These are phyloP conservation scores for Puccinia triticina DNA, from an alignment of 1,284 basidiomycete species.

Conservation along the genomic window DNA sequence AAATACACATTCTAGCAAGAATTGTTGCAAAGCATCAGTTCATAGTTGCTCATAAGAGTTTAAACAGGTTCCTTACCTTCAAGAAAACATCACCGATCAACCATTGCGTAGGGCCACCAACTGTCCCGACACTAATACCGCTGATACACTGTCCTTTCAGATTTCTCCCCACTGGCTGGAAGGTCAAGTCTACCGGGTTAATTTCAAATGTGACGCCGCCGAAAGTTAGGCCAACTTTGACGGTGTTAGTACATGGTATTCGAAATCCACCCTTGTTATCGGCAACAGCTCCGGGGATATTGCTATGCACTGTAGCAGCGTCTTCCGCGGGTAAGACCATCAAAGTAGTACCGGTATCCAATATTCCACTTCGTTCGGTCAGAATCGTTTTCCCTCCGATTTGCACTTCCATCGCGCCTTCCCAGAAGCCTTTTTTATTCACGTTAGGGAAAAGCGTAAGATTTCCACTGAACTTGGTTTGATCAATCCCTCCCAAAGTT, in stretches of 20 bases:
- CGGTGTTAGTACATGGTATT: conserved; percentile 58
- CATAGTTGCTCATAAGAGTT: not conserved
- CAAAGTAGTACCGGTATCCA: conserved; percentile 60
- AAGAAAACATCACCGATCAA: conserved; percentile 64
- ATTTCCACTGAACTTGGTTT: conserved; percentile 67
- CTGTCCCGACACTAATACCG: conserved; percentile 70
- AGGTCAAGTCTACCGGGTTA: conserved; percentile 67
- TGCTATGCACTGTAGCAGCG: conserved; percentile 58
- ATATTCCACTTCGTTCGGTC: conserved; percentile 55
- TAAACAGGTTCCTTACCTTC: conserved; percentile 58
- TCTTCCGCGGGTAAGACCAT: conserved; percentile 58
- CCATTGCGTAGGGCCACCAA: conserved; percentile 72
- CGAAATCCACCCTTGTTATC: conserved; percentile 60
- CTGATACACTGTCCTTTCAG: conserved; percentile 72
- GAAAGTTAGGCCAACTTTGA: conserved; percentile 56
- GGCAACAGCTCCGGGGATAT: conserved; percentile 56
- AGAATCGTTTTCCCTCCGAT: conserved; percentile 55
- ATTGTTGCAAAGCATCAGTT: conserved; percentile 58
- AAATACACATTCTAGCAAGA: conserved; percentile 73
- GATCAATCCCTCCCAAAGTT: conserved; percentile 79
- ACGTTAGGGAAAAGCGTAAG: conserved; percentile 59
- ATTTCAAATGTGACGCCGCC: conserved; percentile 57
- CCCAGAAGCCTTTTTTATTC: conserved; percentile 61
- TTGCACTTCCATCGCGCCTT: conserved; percentile 56
- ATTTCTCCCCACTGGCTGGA: conserved; percentile 69